Evolutionary conservation across 352 stramenopile species (phyloP), one percentile per base, ranked within the genome.

Genomic region (Pilasporangium apinafurcum): DNA sequence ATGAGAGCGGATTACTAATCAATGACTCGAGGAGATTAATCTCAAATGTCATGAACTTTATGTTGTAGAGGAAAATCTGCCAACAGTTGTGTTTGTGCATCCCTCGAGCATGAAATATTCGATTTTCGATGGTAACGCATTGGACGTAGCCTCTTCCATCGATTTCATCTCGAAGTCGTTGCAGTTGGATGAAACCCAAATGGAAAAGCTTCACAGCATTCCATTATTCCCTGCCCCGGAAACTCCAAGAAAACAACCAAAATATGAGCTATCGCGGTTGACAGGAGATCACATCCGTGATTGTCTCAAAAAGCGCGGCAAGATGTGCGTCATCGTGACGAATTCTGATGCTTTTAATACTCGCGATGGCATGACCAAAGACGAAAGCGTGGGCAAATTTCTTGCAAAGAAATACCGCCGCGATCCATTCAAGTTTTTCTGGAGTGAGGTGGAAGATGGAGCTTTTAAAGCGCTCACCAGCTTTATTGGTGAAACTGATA

Each of bases 401-500:
- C 54, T 87, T 20, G 80, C 80, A 10, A 89, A 89, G 57, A 69
- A 69, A n/a, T 89, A 88, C 56, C 76, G 79, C 16, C 79, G 80
- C 16, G 74, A 88, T 33, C 74, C 77, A 27, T 80, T 92, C 42
- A 56, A 45, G 5, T 89, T 92, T 46, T 50, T 84, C 22, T 38
- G 40, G n/a, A 65, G 57, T 2, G 59, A 68, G 20, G 39, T 48
- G n/a, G 58, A 65, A 14, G 53, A 51, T 1, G 24, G 37, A n/a
- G 37, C 59, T 7, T 83, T 85, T 40, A 36, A 59, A 45, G 55
- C 65, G 21, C 46, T 86, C 25, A 51, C 38, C 26, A 49, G 41
- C 9, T 78, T 77, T 22, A 27, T 78, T 13, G 69, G 59, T 0
- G 51, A 57, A 5, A 24, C 35, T 13, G 56, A 53, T 20, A 45